phyloP scores from a whole-genome alignment of 2,329 filamentous ascomycete species.

The Dryadomyces sulphureus region DNA sequence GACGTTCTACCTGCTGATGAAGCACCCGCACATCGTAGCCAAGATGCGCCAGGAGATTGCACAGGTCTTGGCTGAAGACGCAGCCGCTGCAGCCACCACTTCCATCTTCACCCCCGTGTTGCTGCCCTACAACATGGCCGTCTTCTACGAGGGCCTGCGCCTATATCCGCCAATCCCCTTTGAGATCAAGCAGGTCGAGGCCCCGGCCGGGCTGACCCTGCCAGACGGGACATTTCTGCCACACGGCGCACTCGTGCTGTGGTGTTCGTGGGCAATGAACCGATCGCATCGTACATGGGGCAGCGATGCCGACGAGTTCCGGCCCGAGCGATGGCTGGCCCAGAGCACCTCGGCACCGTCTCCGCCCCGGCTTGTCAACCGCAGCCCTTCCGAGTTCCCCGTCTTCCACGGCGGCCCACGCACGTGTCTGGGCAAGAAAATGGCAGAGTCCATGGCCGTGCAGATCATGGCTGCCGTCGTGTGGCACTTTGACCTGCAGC shows the following conservation, averaged over 20 bases:
- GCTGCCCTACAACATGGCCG: slow-evolving; percentile 42
- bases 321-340: slow-evolving; percentile 40
- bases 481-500: slow-evolving; percentile 33
- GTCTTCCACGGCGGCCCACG: slow-evolving; percentile 52
- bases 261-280: slow-evolving; percentile 52
- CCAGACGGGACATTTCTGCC: slow-evolving; percentile 48
- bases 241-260: slow-evolving; percentile 37
- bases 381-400: slow-evolving; percentile 40
- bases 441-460: slow-evolving; percentile 46
- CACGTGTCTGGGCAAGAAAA: slow-evolving; percentile 46
- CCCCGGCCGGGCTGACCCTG: slow-evolving; percentile 27
- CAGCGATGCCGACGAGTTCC: slow-evolving; percentile 37
- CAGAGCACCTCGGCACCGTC: neutral
- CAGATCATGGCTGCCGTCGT: slow-evolving; percentile 38
- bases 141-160: slow-evolving; percentile 47
- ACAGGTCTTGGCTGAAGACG: slow-evolving; percentile 11
- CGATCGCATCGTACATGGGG: slow-evolving; percentile 42
- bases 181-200: slow-evolving; percentile 46
- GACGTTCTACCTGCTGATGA: slow-evolving; percentile 46
- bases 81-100: slow-evolving; percentile 8
- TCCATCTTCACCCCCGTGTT: slow-evolving; percentile 24
- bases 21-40: slow-evolving; percentile 25
- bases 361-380: slow-evolving; percentile 22
- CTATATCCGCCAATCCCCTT: slow-evolving; percentile 51
- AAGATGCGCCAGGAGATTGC: slow-evolving; percentile 29